Conservation (phyloP, 2,329 filamentous ascomycete species). For the Conoideocrella luteorostrata region DNA sequence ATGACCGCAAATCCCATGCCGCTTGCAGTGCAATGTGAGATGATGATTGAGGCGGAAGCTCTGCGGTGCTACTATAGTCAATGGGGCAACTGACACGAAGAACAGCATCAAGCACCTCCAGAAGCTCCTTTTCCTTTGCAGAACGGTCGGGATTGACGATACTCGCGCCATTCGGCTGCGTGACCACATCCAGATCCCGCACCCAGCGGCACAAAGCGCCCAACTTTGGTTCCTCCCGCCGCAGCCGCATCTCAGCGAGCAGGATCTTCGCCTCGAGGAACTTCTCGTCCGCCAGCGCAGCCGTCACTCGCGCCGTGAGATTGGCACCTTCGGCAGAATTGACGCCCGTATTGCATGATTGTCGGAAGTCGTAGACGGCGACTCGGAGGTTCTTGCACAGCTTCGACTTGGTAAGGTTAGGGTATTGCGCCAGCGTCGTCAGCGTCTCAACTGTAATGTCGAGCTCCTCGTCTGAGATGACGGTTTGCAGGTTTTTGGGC, state of each 20-base stretch:
- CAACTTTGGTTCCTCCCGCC: slow-evolving; percentile 58
- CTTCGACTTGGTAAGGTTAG: slow-evolving; percentile 60
- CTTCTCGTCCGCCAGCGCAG: slow-evolving; percentile 57
- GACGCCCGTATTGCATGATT: slow-evolving; percentile 61
- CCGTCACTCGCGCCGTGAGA: slow-evolving; percentile 60
- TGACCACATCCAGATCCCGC: slow-evolving; percentile 62
- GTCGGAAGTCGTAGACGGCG: slow-evolving; percentile 62
- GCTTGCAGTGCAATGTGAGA: slow-evolving; percentile 51
- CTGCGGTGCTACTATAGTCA: slow-evolving; percentile 37
- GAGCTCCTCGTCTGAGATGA: slow-evolving; percentile 59
- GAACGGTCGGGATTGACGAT: slow-evolving; percentile 28
- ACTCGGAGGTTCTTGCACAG: slow-evolving; percentile 59
- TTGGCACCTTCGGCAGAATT: slow-evolving; percentile 54
- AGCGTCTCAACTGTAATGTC: slow-evolving; percentile 63
- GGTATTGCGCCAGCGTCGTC: slow-evolving; percentile 49
- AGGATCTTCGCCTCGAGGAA: slow-evolving; percentile 59
- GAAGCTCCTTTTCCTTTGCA: slow-evolving; percentile 45
- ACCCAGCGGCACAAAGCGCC: slow-evolving; percentile 68
- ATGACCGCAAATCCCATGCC: slow-evolving; percentile 52
- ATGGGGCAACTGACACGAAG: slow-evolving; percentile 56
- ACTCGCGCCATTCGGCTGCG: slow-evolving; percentile 39
- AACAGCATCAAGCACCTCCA: slow-evolving; percentile 58
- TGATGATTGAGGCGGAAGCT: slow-evolving; percentile 23
- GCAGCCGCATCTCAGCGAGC: slow-evolving; percentile 63
- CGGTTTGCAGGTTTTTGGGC: slow-evolving; percentile 43